These are phyloP conservation scores for Phytophthora niederhauseri DNA, from an alignment of 352 stramenopile species.

Conservation along the genomic window DNA sequence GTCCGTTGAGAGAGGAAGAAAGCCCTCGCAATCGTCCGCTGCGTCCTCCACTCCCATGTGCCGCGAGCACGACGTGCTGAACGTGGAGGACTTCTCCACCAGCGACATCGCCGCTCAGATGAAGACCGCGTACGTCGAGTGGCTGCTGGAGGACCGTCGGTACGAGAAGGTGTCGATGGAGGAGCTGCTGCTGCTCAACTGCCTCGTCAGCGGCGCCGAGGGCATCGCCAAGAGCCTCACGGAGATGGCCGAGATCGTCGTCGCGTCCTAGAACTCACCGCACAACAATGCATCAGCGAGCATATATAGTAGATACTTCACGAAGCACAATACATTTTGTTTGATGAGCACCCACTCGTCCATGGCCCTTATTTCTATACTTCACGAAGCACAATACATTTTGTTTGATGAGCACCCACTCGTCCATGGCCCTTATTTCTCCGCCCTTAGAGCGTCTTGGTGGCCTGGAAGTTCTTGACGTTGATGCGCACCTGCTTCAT, in stretches of 20 bases:
- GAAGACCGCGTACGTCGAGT: conserved; percentile 36
- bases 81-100: conserved; percentile 30
- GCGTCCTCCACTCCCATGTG: conserved; percentile 26
- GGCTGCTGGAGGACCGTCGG: conserved; percentile 30
- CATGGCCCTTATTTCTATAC: neutral
- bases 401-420: conserved; percentile 9
- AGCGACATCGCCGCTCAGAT: conserved; percentile 32
- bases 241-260: conserved; percentile 31
- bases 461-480: conserved; percentile 59
- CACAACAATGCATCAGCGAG: neutral
- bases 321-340: neutral
- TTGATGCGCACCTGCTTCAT: conserved; percentile 68
- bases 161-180: conserved; percentile 39
- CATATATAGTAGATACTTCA: conserved; percentile 11
- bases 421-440: neutral
- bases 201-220: conserved; percentile 32
- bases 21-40: conserved; percentile 19
- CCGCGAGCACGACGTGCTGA: conserved; percentile 29
- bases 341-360: no score
- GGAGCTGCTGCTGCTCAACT: conserved; percentile 33
- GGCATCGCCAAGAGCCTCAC: conserved; percentile 33
- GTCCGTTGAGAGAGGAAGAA: conserved; percentile 22
- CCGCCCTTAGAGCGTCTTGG: conserved; percentile 39
- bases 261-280: conserved; percentile 12
- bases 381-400: conserved; percentile 1